Evolutionary conservation across 2,329 filamentous ascomycete species (phyloP), one percentile per base, ranked within the genome.

Genomic region (Cladosporium sp.): DNA sequence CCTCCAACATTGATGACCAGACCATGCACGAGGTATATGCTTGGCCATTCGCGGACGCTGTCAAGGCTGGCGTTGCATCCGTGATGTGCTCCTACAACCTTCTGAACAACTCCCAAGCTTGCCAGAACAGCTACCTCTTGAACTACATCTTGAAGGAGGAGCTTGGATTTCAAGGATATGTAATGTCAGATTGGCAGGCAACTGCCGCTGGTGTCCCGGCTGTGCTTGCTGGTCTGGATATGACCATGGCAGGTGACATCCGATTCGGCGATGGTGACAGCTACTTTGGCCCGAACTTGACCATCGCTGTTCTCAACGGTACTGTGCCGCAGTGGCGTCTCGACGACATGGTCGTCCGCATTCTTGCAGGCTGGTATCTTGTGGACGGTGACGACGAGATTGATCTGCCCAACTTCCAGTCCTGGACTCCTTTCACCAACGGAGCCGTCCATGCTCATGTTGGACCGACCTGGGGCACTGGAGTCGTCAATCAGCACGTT

Each of bases 141-240:
- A 95, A 93, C 59, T 85, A 85, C 0, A 76, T 94, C 8, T 72
- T 94, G 38, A 94, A 94, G 61, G 87, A 92, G 53, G 88, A 94
- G 64, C 74, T 94, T 2, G 88, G 88, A 8, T 94, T 95, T 62
- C 87, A 94, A 64, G 89, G 89, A 0, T 92, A 89, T 50, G 80
- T 93, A 11, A 87, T 93, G 75, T 85, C 82, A 1, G 91, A 95
- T 65, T 95, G 90, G 90, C 50, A 59, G 39, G 62, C 61, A 7
- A 59, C 59, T 19, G 56, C 57, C 16, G 52, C 56, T 16, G 59
- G 59, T 27, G 56, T 58, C 29, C 53, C 51, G n/a, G 52, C 54
- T 22, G 59, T 56, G 1, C 50, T 59, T 22, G 59, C 59, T 39
- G 59, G 59, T 19, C 39, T 62, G 8, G 53, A 55, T 53, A 83